phyloP scores from a whole-genome alignment of 2,329 filamentous ascomycete genomes.

The Ambrosiella cleistominuta region DNA sequence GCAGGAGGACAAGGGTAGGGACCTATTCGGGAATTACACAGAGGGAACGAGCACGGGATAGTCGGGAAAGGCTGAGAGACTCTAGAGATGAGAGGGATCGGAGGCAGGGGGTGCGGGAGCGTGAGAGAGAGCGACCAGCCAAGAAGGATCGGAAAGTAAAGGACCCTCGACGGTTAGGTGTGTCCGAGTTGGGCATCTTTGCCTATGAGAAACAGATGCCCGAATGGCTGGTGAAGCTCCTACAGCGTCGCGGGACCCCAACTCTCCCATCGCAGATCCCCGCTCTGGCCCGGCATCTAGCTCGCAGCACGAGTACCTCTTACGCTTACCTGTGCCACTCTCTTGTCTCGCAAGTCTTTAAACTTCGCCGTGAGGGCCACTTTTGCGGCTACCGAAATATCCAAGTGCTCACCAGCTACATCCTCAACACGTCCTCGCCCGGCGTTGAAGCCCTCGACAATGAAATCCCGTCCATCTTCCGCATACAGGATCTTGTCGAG shows the following conservation, averaged over 20 bases:
- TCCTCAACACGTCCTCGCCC: constrained; percentile 38
- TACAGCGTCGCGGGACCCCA: not conserved
- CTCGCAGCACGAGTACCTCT: not conserved
- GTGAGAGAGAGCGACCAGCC: not conserved
- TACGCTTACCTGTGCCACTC: constrained; percentile 67
- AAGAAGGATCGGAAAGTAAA: not conserved
- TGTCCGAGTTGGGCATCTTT: not conserved
- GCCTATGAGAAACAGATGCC: constrained; percentile 1
- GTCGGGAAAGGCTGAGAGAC: too few species aligned
- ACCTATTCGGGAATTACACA: too few species aligned
- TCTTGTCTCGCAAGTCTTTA: constrained; percentile 60
- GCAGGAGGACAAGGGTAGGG: too few species aligned
- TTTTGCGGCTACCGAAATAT: constrained; percentile 95
- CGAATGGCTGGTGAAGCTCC: not conserved
- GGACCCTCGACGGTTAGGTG: not conserved
- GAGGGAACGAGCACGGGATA: too few species aligned
- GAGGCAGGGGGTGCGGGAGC: not conserved
- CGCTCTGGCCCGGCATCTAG: not conserved
- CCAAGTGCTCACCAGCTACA: constrained; percentile 73
- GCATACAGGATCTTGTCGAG: constrained; percentile 76
- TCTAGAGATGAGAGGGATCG: too few species aligned
- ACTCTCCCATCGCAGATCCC: not conserved
- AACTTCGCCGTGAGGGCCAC: constrained; percentile 61
- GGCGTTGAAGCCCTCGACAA: constrained; percentile 43
- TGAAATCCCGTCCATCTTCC: constrained; percentile 56